Evolutionary conservation across 306 rosid species (phyloP).

Genomic region (Vicia faba): DNA sequence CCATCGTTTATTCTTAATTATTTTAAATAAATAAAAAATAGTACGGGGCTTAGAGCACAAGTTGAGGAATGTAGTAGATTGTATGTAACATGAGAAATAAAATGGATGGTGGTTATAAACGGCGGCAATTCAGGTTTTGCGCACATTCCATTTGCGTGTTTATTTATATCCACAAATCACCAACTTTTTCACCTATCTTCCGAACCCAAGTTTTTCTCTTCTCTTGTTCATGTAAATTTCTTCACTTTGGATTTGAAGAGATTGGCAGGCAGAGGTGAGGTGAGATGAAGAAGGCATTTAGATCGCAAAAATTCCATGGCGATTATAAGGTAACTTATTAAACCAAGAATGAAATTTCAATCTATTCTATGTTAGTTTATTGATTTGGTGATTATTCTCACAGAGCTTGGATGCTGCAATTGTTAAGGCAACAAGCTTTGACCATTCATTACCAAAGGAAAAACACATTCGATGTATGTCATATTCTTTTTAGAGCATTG

Average conservation of each 20-base stretch:
- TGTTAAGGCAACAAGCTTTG: conserved; percentile 70
- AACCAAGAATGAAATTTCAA: not conserved
- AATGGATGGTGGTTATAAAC: conserved; percentile 9
- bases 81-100: not conserved
- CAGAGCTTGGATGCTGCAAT: conserved; percentile 83
- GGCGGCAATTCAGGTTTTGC: conserved; percentile 30
- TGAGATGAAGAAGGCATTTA: conserved; percentile 66
- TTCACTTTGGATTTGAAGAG: conserved; percentile 22
- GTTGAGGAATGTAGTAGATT: too few species aligned
- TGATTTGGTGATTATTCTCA: conserved; percentile 40
- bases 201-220: not conserved
- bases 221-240: conserved; percentile 19
- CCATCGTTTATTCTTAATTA: too few species aligned
- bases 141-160: conserved; percentile 14
- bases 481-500: too few species aligned
- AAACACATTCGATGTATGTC: conserved; percentile 74
- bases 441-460: conserved; percentile 75
- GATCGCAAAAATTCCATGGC: conserved; percentile 60
- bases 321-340: conserved; percentile 61
- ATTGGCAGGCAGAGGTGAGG: conserved; percentile 57
- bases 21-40: too few species aligned
- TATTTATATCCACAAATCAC: conserved; percentile 21
- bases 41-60: too few species aligned
- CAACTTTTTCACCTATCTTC: conserved; percentile 22
- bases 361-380: not conserved